Base-by-base conservation (phyloP, 768 basidiomycete species). In the Tremella mesenterica region DNA sequence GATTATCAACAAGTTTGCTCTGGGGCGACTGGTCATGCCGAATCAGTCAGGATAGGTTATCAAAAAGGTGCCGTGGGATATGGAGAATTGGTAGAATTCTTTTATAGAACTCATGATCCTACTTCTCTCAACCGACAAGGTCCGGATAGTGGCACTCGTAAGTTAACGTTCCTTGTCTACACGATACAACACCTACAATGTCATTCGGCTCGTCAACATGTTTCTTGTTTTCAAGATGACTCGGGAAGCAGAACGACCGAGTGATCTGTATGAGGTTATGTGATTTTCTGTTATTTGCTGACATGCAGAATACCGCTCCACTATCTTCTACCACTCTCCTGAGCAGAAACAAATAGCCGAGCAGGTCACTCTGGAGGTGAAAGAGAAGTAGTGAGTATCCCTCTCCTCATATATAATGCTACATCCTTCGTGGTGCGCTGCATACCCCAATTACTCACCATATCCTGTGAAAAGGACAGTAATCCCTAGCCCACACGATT, bases 91-190 rank as follows among this genome's bases (percentile, higher is more conserved):
- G 88, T 92, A 84, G 89, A 93, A 73, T 92, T 91, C 77, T 93
- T 93, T 75, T 93, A 90, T 73, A 81, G 93, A 43, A 88, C 87
- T 0, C 92, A 96, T 64, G 91, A 95, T 60, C 88, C 92, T 2
- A 93, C 90, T 36, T 86, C 87, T 0, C 65, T 79, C 51, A 83
- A 93, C 72, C 75, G 78, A 13, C 90, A 93, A 70, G 90, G 90
- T 26, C 77, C 64, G 1, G 89, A 93, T 64, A 67, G 65, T 2
- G 90, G 91, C 18, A 81, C 82, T 26, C 90, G 88, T 90, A 34
- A 58, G 74, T 70, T 28, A n/a, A n/a, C n/a, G n/a, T 30, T 27
- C 33, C 18, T 34, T 18, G 33, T 34, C 33, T 34, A n/a, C n/a
- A n/a, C n/a, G n/a, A n/a, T n/a, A n/a, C n/a, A n/a, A n/a, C n/a